Base-by-base conservation (phyloP, 2,329 filamentous ascomycete species). In the Dothideomycetes sp. region DNA sequence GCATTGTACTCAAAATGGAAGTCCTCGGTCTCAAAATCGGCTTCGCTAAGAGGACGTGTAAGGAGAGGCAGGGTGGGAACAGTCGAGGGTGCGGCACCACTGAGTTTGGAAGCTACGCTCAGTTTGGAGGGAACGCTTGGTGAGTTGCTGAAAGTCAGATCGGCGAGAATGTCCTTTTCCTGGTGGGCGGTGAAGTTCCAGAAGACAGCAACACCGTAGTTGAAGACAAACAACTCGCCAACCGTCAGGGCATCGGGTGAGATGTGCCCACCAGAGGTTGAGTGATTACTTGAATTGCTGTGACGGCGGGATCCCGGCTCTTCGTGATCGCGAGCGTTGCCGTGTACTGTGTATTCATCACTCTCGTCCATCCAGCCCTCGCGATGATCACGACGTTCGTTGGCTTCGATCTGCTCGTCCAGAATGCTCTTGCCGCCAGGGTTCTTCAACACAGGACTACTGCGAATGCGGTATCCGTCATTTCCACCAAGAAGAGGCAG, bases 151-250 rank as follows among this genome's bases (percentile, higher is more conserved):
- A 98, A 96, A 1, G 87, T 91, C 40, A 98, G 69, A 61, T 98
- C 91, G 27, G 91, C 91, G 16, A 98, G 74, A 33, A 96, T 85
- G 53, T 95, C 88, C 62, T 94, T 95, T 60, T 98, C 91, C 59
- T 98, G 91, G 49, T 82, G 76, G 60, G 94, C 88, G 9, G 85
- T 89, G 53, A 98, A 95, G 60, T 98, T 98, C 91, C 91, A 98
- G 59, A 98, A 94, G 4, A 98, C 91, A 0, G 91, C 89, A 1
- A 98, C 89, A 15, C 91, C 91, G 56, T 98, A 98, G 12, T 84
- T 89, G 61, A 93, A 96, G 52, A 98, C 82, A 58, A 94, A 96
- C 77, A 96, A 85, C 64, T 98, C 91, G 29, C 85, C 89, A 56
- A 94, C 86, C 42, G 80, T 74, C 54, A 89, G 80, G 24, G 80